Evolutionary conservation across 495 filamentous ascomycete species (phyloP).

Genomic region (Penicillium paradoxum): DNA sequence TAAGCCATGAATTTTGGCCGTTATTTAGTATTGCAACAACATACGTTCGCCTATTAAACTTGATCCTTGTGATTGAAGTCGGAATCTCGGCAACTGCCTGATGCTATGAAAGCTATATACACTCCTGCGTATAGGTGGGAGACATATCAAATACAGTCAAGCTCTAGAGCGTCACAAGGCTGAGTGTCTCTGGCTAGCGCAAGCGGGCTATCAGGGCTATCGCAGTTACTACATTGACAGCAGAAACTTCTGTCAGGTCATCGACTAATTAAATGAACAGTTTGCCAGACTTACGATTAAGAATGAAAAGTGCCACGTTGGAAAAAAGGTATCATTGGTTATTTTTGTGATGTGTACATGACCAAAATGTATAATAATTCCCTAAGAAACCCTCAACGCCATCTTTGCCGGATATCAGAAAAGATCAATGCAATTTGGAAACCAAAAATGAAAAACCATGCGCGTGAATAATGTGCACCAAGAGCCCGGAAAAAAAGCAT

Average conservation of each 20-base stretch:
- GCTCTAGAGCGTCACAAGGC: no score
- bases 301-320: constrained; percentile 17
- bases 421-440: constrained; percentile 8
- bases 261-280: not conserved
- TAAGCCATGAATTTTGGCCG: no score
- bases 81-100: no score
- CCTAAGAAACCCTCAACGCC: constrained; percentile 17
- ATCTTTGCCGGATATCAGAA: constrained; percentile 17
- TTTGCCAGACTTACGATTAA: not conserved
- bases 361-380: not conserved
- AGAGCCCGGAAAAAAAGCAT: constrained; percentile 11
- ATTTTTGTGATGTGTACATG: constrained; percentile 11
- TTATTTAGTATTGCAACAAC: no score
- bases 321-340: constrained; percentile 2
- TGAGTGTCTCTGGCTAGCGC: no score
- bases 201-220: no score
- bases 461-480: constrained; percentile 6
- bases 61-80: no score
- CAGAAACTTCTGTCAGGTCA: not conserved
- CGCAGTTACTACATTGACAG: no score
- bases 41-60: no score
- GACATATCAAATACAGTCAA: no score
- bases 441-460: constrained; percentile 7
- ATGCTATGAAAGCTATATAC: no score
- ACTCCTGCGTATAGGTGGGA: no score